Evolutionary conservation across 2,329 filamentous ascomycete species (phyloP), one percentile per base, ranked within the genome.

Genomic region (Claviceps purpurea): DNA sequence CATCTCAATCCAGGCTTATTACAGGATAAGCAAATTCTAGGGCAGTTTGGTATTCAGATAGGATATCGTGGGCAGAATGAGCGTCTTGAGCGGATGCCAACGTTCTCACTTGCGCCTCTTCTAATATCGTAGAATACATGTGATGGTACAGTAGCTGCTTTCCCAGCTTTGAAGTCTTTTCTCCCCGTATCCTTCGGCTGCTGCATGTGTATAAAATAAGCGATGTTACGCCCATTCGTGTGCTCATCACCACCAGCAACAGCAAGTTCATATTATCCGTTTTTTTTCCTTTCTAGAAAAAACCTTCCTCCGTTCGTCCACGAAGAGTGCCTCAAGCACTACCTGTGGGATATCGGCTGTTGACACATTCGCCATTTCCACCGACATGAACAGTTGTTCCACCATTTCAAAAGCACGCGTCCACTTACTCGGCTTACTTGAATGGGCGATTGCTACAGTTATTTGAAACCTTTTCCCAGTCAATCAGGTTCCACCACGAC

Each of bases 401-500:
- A 11, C 20, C 13, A n/a, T 20, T 30, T 34, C 20, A 18, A 43
- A 24, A 49, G 2, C 16, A 20, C 20, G 10, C 8, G 18, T 10
- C 16, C 34, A 6, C 38, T 45, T 40, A 50, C 5, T 34, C 18
- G 7, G 58, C 59, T 24, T 58, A 58, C 61, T 63, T 67, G 54
- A 66, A 70, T 52, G 56, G 71, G 62, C 61, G 67, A 53, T 55
- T 56, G 42, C 65, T 63, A 24, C 66, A 57, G 50, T 60, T 63
- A 42, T 71, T 64, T 38, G 74, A 72, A 49, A 95, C 90, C 55
- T 77, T 74, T 49, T 82, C 71, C 93, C 93, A 98, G 70, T 98
- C 81, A 59, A 98, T 84, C 50, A 73, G 74, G 49, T 87, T 70
- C 93, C 93, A 98, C 91, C 91, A 97, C 43, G 76, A 75, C 64